phyloP scores from a whole-genome alignment of 352 stramenopile species.

The Phytophthora palmivora region DNA sequence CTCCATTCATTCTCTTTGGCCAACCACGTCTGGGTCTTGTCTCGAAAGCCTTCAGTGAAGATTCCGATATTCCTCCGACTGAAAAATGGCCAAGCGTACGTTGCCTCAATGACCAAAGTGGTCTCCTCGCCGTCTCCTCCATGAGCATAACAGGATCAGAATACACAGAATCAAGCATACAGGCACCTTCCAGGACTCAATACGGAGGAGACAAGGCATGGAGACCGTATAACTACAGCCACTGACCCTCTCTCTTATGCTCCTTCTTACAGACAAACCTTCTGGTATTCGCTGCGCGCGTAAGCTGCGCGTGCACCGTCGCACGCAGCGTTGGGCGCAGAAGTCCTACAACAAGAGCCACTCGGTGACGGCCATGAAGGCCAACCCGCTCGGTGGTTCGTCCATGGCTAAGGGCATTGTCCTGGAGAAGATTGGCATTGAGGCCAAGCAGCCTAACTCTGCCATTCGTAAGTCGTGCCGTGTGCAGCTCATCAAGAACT shows the following conservation, averaged over 20 bases:
- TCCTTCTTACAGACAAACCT: constrained; percentile 95
- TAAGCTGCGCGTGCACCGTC: constrained; percentile 99
- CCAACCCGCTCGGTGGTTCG: constrained; percentile 99
- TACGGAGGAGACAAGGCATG: constrained; percentile 2
- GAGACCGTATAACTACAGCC: no score
- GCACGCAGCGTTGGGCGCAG: constrained; percentile 97
- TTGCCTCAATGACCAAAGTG: constrained; percentile 23
- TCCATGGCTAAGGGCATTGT: constrained; percentile 99
- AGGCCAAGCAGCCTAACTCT: constrained; percentile 99
- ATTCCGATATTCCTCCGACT: constrained; percentile 81
- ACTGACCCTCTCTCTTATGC: background rate
- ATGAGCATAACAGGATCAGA: background rate
- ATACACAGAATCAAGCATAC: constrained; percentile 6
- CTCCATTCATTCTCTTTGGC: constrained; percentile 51
- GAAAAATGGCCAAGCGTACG: constrained; percentile 90
- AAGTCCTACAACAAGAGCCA: constrained; percentile 99
- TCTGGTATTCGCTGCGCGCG: constrained; percentile 98
- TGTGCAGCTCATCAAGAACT: constrained; percentile 99
- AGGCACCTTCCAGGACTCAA: background rate
- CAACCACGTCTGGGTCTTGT: constrained; percentile 18
- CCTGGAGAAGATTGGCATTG: constrained; percentile 99
- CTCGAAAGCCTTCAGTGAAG: constrained; percentile 38
- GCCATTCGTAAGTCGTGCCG: constrained; percentile 99
- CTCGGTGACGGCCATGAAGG: constrained; percentile 99
- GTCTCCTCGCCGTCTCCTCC: no score